Evolutionary conservation across 1,139 yeast species (phyloP).

Genomic region (Arxiozyma bovina): DNA sequence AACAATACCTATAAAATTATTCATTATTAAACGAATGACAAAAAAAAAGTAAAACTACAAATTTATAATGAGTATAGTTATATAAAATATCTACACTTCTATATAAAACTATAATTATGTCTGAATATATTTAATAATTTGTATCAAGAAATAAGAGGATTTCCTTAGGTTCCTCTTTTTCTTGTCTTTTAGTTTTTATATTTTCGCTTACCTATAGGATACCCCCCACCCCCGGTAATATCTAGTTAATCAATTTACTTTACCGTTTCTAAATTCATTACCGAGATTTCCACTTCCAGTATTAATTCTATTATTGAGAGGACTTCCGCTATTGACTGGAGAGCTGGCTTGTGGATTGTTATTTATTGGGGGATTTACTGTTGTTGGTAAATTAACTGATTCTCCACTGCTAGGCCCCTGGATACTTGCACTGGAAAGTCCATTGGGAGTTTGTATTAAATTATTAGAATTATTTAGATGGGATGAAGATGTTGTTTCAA

Average conservation of each 20-base stretch:
- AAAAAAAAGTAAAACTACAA: background rate
- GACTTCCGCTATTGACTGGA: constrained; percentile 8
- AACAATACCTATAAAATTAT: background rate
- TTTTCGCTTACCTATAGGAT: background rate
- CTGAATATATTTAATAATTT: too few species aligned
- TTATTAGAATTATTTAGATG: constrained; percentile 26
- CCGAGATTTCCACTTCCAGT: constrained; percentile 17
- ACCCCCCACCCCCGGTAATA: background rate
- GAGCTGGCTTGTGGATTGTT: background rate
- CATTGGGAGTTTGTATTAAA: constrained; percentile 18
- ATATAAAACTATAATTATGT: too few species aligned
- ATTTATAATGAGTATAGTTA: background rate
- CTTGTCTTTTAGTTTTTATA: background rate
- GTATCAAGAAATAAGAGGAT: background rate
- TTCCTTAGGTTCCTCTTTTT: background rate
- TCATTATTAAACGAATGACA: background rate
- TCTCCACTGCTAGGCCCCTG: constrained; percentile 3
- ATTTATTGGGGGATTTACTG: constrained; percentile 7
- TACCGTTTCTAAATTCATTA: constrained; percentile 16
- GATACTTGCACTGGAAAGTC: constrained; percentile 3
- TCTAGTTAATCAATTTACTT: constrained; percentile 15
- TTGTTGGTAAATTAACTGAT: constrained; percentile 6
- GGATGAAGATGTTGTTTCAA: constrained; percentile 25
- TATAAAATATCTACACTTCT: background rate
- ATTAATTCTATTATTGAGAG: constrained; percentile 20